Conservation (phyloP, 192 early-diverging fungal genomes). For the Chytriomyces sp. region DNA sequence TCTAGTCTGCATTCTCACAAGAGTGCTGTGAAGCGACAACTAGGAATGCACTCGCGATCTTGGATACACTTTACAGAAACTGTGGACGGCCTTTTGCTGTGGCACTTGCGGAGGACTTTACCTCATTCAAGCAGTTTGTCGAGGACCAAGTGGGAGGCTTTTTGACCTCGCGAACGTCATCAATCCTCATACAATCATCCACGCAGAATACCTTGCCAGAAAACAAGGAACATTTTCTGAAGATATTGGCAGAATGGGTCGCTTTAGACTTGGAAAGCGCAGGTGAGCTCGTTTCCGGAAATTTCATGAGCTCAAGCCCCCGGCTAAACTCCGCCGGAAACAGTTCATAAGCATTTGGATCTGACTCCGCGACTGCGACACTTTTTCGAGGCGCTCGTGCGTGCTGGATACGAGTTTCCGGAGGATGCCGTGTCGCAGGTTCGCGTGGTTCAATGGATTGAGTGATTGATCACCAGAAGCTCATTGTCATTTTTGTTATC, state of each 20-base stretch:
- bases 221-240: not conserved
- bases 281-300: not conserved
- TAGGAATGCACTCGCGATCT: not conserved
- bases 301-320: not conserved
- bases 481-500: too few relatives aligned
- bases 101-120: not conserved
- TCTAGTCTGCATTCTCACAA: not conserved
- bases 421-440: not conserved
- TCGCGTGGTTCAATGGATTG: too few relatives aligned
- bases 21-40: not conserved
- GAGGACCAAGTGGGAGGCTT: not conserved
- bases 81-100: not conserved
- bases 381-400: not conserved
- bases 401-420: not conserved
- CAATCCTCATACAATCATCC: not conserved
- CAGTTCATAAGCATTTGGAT: not conserved
- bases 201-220: not conserved
- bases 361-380: not conserved
- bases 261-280: not conserved
- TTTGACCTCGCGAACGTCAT: not conserved
- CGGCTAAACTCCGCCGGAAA: not conserved
- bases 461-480: too few relatives aligned
- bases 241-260: not conserved
- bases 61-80: not conserved
- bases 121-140: not conserved